These are phyloP conservation scores for Amauroascus niger DNA, from an alignment of 2,329 filamentous ascomycete species.

Conservation along the genomic window DNA sequence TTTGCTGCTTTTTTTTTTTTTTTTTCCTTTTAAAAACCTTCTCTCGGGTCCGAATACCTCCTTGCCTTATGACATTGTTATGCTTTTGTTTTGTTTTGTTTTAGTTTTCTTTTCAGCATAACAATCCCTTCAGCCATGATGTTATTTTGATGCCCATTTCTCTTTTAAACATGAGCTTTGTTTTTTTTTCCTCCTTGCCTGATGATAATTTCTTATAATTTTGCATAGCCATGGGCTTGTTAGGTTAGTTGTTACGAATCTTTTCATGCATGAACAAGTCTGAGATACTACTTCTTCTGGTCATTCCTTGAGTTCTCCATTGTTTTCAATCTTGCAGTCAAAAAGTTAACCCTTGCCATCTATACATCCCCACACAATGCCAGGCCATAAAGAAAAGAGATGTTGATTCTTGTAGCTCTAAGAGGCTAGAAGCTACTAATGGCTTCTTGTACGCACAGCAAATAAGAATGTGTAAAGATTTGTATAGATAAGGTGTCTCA, in stretches of 20 bases:
- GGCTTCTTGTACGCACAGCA: no score
- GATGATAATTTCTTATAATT: background rate
- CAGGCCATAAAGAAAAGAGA: no score
- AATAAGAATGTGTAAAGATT: no score
- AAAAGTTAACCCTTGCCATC: no score
- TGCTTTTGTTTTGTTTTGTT: background rate
- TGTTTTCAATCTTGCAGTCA: no score
- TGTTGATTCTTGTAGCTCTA: no score
- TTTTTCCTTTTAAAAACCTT: background rate
- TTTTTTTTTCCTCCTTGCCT: background rate
- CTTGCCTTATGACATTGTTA: background rate
- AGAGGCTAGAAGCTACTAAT: no score
- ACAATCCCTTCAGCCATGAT: background rate
- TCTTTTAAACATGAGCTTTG: background rate
- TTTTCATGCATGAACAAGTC: background rate
- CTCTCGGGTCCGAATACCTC: background rate
- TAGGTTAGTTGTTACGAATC: background rate
- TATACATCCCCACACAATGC: no score
- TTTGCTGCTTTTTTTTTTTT: background rate
- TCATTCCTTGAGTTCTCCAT: no score
- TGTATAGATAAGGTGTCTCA: no score
- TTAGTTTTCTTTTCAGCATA: background rate
- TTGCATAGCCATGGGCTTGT: constrained; percentile 2
- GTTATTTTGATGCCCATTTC: background rate
- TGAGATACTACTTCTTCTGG: no score